Evolutionary conservation across 495 filamentous ascomycete genomes (phyloP), one percentile per base, ranked within the genome.

Genomic region (Aspergillus egyptiacus): DNA sequence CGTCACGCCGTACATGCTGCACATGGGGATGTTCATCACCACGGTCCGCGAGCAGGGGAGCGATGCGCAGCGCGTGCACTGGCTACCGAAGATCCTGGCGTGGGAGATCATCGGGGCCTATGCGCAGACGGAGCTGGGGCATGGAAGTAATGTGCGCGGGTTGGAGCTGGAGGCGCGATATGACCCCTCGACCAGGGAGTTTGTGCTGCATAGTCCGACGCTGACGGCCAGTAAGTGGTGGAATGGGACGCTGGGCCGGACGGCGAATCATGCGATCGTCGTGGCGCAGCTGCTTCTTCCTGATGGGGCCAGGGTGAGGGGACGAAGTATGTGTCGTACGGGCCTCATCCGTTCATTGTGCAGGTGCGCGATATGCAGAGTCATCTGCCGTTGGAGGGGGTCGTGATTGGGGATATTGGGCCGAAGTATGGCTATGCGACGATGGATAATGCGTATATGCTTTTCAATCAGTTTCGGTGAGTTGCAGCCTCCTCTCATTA

Each of bases 401-500:
- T 77, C 19, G 63, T 69, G 1, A 63, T 75, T 22, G 74, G 73
- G 24, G 74, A 77, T 46, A 73, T 77, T 37, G 72, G 72, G 0
- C 66, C 69, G 0, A 77, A 75, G 33, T 71, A 72, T 38, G 73
- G 72, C 2, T 75, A 75, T 37, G 58, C 64, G 13, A 62, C 60
- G 3, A 72, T 74, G 67, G 73, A 76, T 46, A 77, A 76, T 45
- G 74, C 66, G 0, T 77, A 76, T 48, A 72, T 74, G 68, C 66
- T 74, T 6, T 76, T 77, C 54, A 53, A 75, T 39, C 51, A 71
- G 25, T 65, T 62, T 50, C 57, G 71, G 48, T 62, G 46, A 15
- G 8, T 6, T 7, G 7, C 9, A 36, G 3, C 15, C 9, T 17
- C 14, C 31, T 34, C 27, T 6, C 11, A 11, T 30, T 30, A 30